These are phyloP conservation scores for Lobosporangium transversale DNA, from an alignment of 192 early-diverging fungal species.

Conservation along the genomic window DNA sequence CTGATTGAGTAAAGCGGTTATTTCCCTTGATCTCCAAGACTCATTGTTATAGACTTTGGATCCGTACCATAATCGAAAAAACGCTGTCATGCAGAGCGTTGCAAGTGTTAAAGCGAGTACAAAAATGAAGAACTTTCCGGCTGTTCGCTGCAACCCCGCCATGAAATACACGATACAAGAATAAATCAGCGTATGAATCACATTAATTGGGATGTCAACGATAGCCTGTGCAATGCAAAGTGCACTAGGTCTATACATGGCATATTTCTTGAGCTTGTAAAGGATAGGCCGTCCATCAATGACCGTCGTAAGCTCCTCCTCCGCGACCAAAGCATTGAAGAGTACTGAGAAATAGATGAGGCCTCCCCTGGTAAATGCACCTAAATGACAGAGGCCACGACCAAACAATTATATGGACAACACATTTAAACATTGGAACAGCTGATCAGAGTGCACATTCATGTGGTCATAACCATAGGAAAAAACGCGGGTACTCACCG, in stretches of 20 bases:
- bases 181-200: slow-evolving; percentile 66
- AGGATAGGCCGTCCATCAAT: slow-evolving; percentile 77
- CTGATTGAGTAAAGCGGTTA: too few relatives aligned
- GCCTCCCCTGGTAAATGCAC: slow-evolving; percentile 84
- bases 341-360: slow-evolving; percentile 73
- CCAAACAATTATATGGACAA: background rate
- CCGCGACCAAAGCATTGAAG: slow-evolving; percentile 65
- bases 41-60: too few relatives aligned
- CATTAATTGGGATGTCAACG: slow-evolving; percentile 61
- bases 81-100: slow-evolving; percentile 63
- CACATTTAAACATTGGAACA: background rate
- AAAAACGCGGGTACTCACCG: too few relatives aligned
- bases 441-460: background rate
- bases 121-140: slow-evolving; percentile 68
- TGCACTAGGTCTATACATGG: slow-evolving; percentile 70
- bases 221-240: slow-evolving; percentile 65
- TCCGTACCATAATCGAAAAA: slow-evolving; percentile 62
- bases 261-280: slow-evolving; percentile 63
- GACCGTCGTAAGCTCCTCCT: slow-evolving; percentile 74
- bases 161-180: slow-evolving; percentile 68
- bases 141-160: slow-evolving; percentile 60
- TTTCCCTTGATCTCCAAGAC: too few relatives aligned
- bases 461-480: too few relatives aligned
- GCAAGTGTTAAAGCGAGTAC: slow-evolving; percentile 61
- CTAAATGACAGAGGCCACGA: too few relatives aligned